Base-by-base conservation (phyloP, 2,329 filamentous ascomycete genomes). In the Cladosporium sp. region DNA sequence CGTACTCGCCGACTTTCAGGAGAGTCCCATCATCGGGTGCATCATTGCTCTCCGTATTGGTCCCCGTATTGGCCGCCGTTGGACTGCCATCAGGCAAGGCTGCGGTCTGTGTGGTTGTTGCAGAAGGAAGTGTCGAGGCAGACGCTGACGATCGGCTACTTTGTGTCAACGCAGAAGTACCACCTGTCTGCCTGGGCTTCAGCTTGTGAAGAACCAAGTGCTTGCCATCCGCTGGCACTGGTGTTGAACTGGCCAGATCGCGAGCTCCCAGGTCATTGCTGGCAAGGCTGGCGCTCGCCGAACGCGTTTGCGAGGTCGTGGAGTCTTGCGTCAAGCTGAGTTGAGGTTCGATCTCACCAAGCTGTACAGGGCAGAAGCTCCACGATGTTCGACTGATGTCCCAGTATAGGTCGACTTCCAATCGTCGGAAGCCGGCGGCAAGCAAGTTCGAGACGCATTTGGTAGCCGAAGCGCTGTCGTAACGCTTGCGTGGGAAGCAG, bases 371-470 rank as follows among this genome's bases (percentile, higher is more conserved):
- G 72, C 88, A 90, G 21, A 90, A 80, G 58, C 80, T 85, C 86
- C 88, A 90, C 48, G 79, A 72, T 34, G 76, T 76, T 30, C 82
- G 80, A 32, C 76, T 79, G 26, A 81, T 71, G 68, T 89, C 87
- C 88, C 88, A 90, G 71, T 88, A 90, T 14, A 89, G 70, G 73
- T 90, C 88, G 30, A 89, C 75, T 51, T 84, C 76, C 54, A 89
- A 80, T 53, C 84, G 81, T 46, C 83, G 80, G 70, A 87, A 89
- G 5, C 86, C 86, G n/a, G 83, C 76, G 0, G 83, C 82, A 30
- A 90, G 77, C 1, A 90, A 79, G 73, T 89, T 89, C 5, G 86
- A 89, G 39, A 90, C 77, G 75, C 88, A 90, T 73, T 79, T 81
- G 43, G 79, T 78, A 18, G 83, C 81, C 3, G 79, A 79, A 30